phyloP scores from a whole-genome alignment of 805 yeast genomes.

The Isabelozyma heimii region DNA sequence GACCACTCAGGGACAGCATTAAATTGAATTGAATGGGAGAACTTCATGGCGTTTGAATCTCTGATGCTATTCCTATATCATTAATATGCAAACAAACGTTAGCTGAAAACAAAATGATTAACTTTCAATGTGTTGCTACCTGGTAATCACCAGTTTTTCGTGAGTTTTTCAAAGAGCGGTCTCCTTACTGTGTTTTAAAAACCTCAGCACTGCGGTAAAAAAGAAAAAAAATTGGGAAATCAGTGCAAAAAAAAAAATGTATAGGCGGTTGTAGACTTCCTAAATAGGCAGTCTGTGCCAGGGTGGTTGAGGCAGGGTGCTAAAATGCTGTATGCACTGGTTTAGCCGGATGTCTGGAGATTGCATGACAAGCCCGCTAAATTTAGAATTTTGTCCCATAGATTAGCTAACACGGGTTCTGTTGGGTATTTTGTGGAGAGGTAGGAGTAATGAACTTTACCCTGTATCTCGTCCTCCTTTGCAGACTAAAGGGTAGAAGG shows the following conservation, averaged over 20 bases:
- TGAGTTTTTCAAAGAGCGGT: neutral
- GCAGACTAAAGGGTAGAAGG: too few species aligned
- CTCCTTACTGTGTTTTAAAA: neutral
- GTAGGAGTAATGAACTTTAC: too few species aligned
- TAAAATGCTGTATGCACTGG: neutral
- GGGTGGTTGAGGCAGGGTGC: neutral
- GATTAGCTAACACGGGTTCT: too few species aligned
- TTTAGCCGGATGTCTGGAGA: too few species aligned
- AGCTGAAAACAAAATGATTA: neutral
- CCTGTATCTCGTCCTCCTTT: too few species aligned
- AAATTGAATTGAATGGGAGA: conserved; percentile 90
- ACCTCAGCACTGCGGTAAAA: neutral
- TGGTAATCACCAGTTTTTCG: neutral
- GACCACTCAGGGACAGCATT: conserved; percentile 99
- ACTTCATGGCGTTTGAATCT: conserved; percentile 62
- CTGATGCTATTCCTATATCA: neutral
- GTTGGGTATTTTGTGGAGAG: too few species aligned
- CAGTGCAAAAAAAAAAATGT: neutral
- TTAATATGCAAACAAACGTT: neutral
- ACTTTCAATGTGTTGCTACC: too few species aligned
- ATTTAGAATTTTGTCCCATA: too few species aligned
- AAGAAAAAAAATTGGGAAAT: neutral
- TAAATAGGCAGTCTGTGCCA: neutral
- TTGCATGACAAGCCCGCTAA: too few species aligned
- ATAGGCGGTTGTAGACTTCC: neutral